Evolutionary conservation across 805 yeast genomes (phyloP), one percentile per base, ranked within the genome.

Genomic region (Scheffersomyces coipomensis): DNA sequence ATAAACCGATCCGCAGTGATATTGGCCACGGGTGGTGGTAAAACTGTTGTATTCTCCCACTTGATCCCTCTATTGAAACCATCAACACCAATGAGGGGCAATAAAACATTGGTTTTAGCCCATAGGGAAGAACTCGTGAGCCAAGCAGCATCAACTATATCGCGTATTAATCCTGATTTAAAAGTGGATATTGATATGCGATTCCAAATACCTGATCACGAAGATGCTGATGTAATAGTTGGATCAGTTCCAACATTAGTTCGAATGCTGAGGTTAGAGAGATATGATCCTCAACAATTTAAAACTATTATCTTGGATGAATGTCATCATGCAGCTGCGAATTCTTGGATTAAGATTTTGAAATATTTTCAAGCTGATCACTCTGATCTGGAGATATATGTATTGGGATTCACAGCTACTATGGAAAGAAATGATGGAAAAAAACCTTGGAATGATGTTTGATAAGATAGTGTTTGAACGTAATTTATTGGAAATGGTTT

Each of bases 21-120:
- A 21, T 59, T 90, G 27, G 96, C 97, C 11, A 91, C 98, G 0
- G 98, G 98, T 0, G 93, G 96, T 10, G 98, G 98, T 4, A 90
- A 90, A 52, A 90, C 97, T 0, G 88, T 88, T 10, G 80, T 87
- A 1, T 85, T 88, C 54, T 60, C 85, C 0, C 75, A 75, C 46
- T 48, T 84, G 30, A 75, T 85, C 2, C 73, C 78, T 0, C 53
- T 63, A 29, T 57, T 78, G 5, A 43, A 52, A 30, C 71, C 75
- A 0, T 32, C 44, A 3, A 38, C 48, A 0, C 56, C 58, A 0
- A 45, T 47, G 2, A 42, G 55, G 19, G 71, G 75, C 0, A 46
- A 51, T 22, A 71, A 67, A 41, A 66, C 75, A 0, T 60, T 90
- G 48, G 76, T 90, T 2, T 58, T 91, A 17, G 96, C 88, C 0